These are phyloP conservation scores for Hypoxylon sp. DNA, from an alignment of 2,329 filamentous ascomycete genomes.

Conservation along the genomic window DNA sequence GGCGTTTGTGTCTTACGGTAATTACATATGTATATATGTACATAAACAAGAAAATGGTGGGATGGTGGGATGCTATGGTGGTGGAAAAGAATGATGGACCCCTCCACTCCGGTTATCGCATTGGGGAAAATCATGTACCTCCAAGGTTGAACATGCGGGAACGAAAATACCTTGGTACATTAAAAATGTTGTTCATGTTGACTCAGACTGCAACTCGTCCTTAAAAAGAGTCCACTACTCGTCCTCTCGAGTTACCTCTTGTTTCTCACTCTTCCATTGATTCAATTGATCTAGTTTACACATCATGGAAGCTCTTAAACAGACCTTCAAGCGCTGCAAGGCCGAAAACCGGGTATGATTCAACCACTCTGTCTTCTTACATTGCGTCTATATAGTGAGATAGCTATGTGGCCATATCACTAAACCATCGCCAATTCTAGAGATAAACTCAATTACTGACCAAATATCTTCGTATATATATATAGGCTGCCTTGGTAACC, in stretches of 20 bases:
- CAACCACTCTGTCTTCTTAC: conserved; percentile 1
- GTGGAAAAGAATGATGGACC: conserved; percentile 4
- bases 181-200: conserved; percentile 10
- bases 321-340: conserved; percentile 74
- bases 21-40: no score
- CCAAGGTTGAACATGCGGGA: neutral
- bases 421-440: neutral
- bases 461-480: neutral
- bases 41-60: neutral
- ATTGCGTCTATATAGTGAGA: neutral
- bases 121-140: conserved; percentile 29
- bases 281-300: conserved; percentile 31
- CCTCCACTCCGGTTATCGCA: conserved; percentile 39
- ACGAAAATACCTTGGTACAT: conserved; percentile 8
- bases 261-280: conserved; percentile 3
- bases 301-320: conserved; percentile 70
- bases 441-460: neutral
- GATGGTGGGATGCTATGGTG: conserved; percentile 29
- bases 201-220: conserved; percentile 13
- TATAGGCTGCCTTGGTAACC: conserved; percentile 86
- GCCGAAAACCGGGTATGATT: conserved; percentile 67
- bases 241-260: neutral
- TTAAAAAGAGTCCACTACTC: conserved; percentile 20
- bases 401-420: neutral
- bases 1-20: neutral